Conservation (phyloP, 305 asterid species). For the Fraxinus baroniana region DNA sequence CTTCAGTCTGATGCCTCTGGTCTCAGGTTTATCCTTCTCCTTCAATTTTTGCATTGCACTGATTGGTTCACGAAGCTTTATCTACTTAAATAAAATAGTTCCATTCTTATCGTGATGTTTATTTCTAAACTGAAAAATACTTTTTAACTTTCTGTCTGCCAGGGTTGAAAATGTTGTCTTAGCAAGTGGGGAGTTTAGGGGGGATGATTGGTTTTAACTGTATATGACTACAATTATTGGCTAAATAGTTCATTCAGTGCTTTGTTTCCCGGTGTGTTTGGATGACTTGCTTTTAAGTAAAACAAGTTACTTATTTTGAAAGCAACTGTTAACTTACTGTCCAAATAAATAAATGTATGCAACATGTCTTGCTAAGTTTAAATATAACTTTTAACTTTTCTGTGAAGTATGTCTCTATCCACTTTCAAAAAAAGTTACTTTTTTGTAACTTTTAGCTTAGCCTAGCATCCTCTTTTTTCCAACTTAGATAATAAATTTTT, state of each 20-base stretch:
- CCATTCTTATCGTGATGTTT: neutral
- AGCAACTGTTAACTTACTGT: neutral
- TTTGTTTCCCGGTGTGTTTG: neutral
- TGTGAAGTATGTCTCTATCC: neutral
- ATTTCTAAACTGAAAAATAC: neutral
- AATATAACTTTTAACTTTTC: neutral
- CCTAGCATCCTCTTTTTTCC: neutral
- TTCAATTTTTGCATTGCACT: neutral
- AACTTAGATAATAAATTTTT: neutral
- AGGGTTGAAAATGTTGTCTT: neutral
- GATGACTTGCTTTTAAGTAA: neutral
- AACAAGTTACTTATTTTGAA: neutral
- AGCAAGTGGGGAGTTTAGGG: neutral
- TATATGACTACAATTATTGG: neutral
- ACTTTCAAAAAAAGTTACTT: neutral
- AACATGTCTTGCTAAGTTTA: neutral
- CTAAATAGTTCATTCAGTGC: neutral
- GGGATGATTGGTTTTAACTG: neutral
- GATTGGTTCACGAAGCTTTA: neutral
- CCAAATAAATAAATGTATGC: neutral
- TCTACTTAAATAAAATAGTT: neutral
- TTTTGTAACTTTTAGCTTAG: neutral
- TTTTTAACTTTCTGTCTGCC: neutral
- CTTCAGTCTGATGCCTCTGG: constrained; percentile 85
- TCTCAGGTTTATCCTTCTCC: constrained; percentile 59